These are phyloP conservation scores for Botrytis fabae DNA, from an alignment of 2,329 filamentous ascomycete species.

Conservation along the genomic window DNA sequence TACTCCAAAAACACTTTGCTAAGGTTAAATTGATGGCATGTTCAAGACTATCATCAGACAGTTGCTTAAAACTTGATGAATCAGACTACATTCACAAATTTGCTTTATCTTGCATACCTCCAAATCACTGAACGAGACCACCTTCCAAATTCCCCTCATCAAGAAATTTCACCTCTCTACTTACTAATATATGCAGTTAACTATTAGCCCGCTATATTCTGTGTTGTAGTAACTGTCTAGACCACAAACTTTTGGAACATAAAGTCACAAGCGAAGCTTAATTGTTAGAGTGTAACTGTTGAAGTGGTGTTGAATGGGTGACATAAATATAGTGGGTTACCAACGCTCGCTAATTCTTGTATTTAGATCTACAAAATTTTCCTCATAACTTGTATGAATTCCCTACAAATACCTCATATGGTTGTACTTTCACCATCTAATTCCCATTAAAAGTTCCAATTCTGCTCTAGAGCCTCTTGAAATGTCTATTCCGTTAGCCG, in stretches of 20 bases:
- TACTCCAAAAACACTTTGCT: not conserved
- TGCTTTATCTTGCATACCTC: not conserved
- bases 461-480: too few relatives aligned
- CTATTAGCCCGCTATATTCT: not conserved
- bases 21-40: not conserved
- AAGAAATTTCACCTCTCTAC: not conserved
- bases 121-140: not conserved
- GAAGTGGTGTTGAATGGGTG: not conserved
- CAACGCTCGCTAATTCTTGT: not conserved
- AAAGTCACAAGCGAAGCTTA: not conserved
- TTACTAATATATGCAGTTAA: not conserved
- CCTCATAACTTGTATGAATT: not conserved
- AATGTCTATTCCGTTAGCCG: too few relatives aligned
- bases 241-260: not conserved
- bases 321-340: not conserved
- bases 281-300: not conserved
- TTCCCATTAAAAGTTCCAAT: too few relatives aligned
- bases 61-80: too few relatives aligned
- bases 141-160: not conserved
- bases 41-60: not conserved
- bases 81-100: not conserved
- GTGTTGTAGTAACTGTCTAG: not conserved
- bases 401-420: rapidly evolving
- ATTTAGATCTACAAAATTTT: not conserved
- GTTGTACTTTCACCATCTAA: not conserved